A percentile compares a stretch with the other conserved stretches of the same genome.
These are phyloP conservation scores for Sequoia sempervirens DNA, from an alignment of 75 land plant species.

Conservation along the genomic window DNA sequence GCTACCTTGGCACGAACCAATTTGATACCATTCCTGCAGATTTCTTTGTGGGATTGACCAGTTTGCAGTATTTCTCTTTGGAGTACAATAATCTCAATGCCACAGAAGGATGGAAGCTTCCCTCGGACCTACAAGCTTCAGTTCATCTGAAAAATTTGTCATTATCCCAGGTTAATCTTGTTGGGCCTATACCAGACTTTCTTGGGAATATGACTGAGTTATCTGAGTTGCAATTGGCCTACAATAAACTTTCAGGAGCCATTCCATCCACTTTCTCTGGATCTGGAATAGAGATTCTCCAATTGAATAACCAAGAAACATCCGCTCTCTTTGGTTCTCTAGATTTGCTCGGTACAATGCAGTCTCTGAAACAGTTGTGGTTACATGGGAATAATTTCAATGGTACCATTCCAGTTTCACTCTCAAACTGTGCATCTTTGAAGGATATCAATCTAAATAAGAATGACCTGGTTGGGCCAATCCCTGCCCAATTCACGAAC, in stretches of 20 bases:
- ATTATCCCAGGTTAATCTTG: constrained; percentile 43
- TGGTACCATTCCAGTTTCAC: constrained; percentile 53
- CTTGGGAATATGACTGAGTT: constrained; percentile 47
- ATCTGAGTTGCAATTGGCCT: constrained; percentile 32
- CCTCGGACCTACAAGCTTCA: constrained; percentile 31
- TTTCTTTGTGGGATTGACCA: constrained; percentile 59
- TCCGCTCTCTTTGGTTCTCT: constrained; percentile 45
- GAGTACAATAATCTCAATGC: constrained; percentile 48
- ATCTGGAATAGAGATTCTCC: constrained; percentile 35
- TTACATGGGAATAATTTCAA: constrained; percentile 76
- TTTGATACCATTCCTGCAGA: constrained; percentile 71
- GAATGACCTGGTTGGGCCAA: constrained; percentile 62
- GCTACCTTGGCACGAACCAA: constrained; percentile 43
- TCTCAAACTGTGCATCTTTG: constrained; percentile 35
- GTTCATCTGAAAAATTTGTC: constrained; percentile 49
- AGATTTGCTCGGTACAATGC: constrained; percentile 42
- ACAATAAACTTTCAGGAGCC: constrained; percentile 56
- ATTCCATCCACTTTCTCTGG: constrained; percentile 49
- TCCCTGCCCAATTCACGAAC: constrained; percentile 40
- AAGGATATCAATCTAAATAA: constrained; percentile 45
- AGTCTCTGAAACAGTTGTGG: constrained; percentile 43
- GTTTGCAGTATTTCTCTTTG: constrained; percentile 40
- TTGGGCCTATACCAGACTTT: constrained; percentile 69
- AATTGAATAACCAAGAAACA: constrained; percentile 59
- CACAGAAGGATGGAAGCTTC: constrained; percentile 64